Evolutionary conservation across 2,329 filamentous ascomycete species (phyloP).

Genomic region (Ophioceras dolichostomum): DNA sequence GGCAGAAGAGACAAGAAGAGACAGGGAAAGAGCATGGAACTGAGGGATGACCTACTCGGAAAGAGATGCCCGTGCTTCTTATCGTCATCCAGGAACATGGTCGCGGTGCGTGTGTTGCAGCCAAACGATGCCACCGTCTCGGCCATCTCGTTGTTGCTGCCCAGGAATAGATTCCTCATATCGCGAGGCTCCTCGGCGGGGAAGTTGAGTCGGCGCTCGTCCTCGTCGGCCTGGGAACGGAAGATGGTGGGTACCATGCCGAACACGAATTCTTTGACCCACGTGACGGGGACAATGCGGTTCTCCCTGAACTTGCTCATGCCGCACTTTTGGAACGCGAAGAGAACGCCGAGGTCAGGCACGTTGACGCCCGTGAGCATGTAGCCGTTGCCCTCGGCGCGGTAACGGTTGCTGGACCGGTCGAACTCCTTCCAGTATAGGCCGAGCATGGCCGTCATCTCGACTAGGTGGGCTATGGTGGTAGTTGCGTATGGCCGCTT

Average conservation of each 20-base stretch:
- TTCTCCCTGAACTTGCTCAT: slow-evolving; percentile 33
- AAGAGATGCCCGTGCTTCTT: slow-evolving; percentile 34
- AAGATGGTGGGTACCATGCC: slow-evolving; percentile 44
- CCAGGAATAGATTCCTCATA: slow-evolving; percentile 31
- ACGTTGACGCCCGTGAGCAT: slow-evolving; percentile 30
- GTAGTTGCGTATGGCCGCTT: slow-evolving; percentile 39
- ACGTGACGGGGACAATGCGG: slow-evolving; percentile 38
- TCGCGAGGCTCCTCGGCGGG: slow-evolving; percentile 24
- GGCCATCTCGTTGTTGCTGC: slow-evolving; percentile 33
- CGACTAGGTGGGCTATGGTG: slow-evolving; percentile 41
- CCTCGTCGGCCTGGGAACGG: slow-evolving; percentile 19
- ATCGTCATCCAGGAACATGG: slow-evolving; percentile 25
- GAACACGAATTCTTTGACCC: slow-evolving; percentile 42
- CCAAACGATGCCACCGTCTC: slow-evolving; percentile 40
- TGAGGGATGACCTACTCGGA: slow-evolving; percentile 23
- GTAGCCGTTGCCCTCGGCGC: slow-evolving; percentile 43
- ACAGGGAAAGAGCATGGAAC: background rate
- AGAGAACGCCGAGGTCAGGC: slow-evolving; percentile 39
- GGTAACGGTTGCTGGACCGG: slow-evolving; percentile 33
- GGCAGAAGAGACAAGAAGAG: background rate
- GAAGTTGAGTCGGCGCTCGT: slow-evolving; percentile 24
- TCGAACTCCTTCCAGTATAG: slow-evolving; percentile 49
- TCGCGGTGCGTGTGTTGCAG: slow-evolving; percentile 38
- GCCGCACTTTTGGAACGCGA: slow-evolving; percentile 39
- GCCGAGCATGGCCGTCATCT: slow-evolving; percentile 40